Base-by-base conservation (phyloP, 805 yeast genomes). In the Kuraishia molischiana region DNA sequence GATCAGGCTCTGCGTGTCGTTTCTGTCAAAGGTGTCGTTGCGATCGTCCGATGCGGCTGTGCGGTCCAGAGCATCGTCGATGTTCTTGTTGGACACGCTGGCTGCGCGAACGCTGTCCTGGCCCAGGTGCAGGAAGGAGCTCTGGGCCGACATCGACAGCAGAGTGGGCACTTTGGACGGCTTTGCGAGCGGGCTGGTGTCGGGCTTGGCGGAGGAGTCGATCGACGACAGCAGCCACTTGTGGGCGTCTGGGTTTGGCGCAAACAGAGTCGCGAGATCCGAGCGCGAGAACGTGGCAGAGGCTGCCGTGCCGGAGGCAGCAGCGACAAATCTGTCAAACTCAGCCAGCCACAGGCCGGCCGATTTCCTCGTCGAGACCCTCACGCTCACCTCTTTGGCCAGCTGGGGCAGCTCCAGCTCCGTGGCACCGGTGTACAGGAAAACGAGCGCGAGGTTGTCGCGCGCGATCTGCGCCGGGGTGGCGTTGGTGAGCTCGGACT, bases 91-190 rank as follows among this genome's bases (percentile, higher is more conserved):
- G 22, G 34, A 5, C 4, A 15, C 13, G n/a, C 26, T 15, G n/a
- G n/a, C 17, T 9, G 28, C 18, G 6, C 35, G n/a, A 8, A n/a
- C 19, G 4, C 4, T 8, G 4, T 14, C 28, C 19, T 32, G 34
- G 14, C 35, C 35, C 22, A 34, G 36, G 22, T 24, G 29, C 14
- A 34, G 6, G 22, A 24, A 19, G 6, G 36, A 34, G 36, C 36
- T 34, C 22, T 34, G 36, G 13, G 36, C 30, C 5, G 36, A 34
- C 11, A 34, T 6, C 19, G 35, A 32, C 26, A 32, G 4, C 19
- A 32, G 13, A 3, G 35, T 20, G 17, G 22, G n/a, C 11, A 32
- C 14, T 11, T 32, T 20, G 28, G 26, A 28, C 6, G 31, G 31
- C 17, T 14, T 28, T 6, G 17, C 17, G 6, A 28, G 13, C 13